Conservation (phyloP, 1,284 basidiomycete species). For the Rhodofomes roseus region DNA sequence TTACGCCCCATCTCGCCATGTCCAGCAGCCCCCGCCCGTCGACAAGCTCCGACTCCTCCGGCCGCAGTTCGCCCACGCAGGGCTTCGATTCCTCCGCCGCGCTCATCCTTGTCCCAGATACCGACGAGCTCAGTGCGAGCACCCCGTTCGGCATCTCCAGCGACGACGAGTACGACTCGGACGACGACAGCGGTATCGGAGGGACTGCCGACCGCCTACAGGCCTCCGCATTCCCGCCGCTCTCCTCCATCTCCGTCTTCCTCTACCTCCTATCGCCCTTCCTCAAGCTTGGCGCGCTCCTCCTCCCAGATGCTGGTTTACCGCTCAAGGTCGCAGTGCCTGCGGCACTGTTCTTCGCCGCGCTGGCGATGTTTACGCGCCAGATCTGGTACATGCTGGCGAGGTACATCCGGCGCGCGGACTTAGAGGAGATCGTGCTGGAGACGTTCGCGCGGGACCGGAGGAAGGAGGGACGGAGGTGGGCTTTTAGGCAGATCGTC, state of each 20-base stretch:
- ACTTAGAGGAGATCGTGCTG: constrained; percentile 60
- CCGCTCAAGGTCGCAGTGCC: constrained; percentile 48
- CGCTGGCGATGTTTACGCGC: constrained; percentile 54
- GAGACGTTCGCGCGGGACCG: constrained; percentile 56
- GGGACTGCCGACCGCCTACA: constrained; percentile 36
- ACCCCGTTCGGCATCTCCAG: constrained; percentile 45
- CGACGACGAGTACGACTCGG: constrained; percentile 47
- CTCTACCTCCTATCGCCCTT: constrained; percentile 66
- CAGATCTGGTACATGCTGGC: constrained; percentile 74
- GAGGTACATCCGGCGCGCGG: constrained; percentile 58
- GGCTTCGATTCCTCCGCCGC: constrained; percentile 40
- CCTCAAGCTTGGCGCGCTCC: constrained; percentile 65
- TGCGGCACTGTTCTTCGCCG: constrained; percentile 49
- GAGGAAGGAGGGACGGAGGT: constrained; percentile 38
- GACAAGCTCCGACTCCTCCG: constrained; percentile 21
- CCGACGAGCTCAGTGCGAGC: constrained; percentile 35
- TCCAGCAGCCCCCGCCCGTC: constrained; percentile 20
- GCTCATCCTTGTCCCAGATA: constrained; percentile 56
- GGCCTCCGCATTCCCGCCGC: constrained; percentile 44
- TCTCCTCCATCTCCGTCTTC: constrained; percentile 56
- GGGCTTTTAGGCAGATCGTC: constrained; percentile 32
- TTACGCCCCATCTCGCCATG: not conserved
- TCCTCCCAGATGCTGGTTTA: constrained; percentile 44
- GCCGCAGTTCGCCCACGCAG: constrained; percentile 22
- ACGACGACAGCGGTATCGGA: constrained; percentile 37